Conservation (phyloP, 345 rosid species). For the Kandelia obovata region DNA sequence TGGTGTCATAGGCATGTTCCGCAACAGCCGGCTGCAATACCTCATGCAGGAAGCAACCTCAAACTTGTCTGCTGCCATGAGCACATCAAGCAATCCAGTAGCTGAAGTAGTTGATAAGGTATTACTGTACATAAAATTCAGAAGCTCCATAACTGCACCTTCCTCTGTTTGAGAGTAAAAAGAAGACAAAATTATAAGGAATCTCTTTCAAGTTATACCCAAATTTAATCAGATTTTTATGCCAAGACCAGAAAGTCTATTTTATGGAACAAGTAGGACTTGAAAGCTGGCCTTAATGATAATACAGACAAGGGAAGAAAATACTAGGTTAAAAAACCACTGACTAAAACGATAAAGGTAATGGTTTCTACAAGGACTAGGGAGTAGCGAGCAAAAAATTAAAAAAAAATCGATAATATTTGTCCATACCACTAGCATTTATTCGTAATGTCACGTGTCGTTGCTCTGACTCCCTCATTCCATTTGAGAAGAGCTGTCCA, state of each 20-base stretch:
- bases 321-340: no score
- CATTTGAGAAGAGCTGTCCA: slow-evolving; percentile 89
- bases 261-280: not conserved
- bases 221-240: not conserved
- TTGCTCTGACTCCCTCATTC: slow-evolving; percentile 99
- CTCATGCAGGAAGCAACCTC: slow-evolving; percentile 99
- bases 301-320: not conserved
- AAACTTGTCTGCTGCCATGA: slow-evolving; percentile 99
- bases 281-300: not conserved
- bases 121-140: slow-evolving; percentile 93
- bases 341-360: not conserved
- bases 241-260: not conserved
- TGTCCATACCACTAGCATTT: slow-evolving; percentile 61
- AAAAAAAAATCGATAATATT: not conserved
- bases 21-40: slow-evolving; percentile 74
- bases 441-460: slow-evolving; percentile 91
- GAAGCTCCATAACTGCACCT: slow-evolving; percentile 93
- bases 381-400: not conserved
- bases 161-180: slow-evolving; percentile 62
- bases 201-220: not conserved
- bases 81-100: slow-evolving; percentile 87
- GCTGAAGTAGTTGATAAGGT: slow-evolving; percentile 64
- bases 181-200: slow-evolving; percentile 5
- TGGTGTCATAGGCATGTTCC: slow-evolving; percentile 81
- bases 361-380: not conserved